Evolutionary conservation across 139 green algal genomes (phyloP).

Genomic region (Choricystis sp.): DNA sequence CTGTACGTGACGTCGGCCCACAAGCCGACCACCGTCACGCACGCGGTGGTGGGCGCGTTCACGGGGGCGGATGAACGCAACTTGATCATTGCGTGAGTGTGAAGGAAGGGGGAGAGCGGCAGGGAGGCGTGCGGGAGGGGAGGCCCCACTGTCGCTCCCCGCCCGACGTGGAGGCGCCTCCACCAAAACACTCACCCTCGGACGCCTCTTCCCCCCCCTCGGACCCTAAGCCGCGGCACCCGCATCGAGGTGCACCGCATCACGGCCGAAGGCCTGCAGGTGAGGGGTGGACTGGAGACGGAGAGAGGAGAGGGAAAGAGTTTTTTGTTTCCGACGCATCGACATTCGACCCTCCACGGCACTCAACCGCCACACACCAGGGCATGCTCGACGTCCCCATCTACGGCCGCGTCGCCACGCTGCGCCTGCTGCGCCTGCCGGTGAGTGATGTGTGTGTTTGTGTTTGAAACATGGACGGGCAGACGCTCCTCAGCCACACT

Average conservation of each 20-base stretch:
- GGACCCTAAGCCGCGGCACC: conserved; percentile 51
- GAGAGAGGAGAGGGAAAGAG: not conserved
- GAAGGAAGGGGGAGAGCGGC: not conserved
- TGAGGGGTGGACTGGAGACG: conserved; percentile 11
- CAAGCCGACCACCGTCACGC: conserved; percentile 74
- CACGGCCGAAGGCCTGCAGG: conserved; percentile 66
- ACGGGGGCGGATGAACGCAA: conserved; percentile 64
- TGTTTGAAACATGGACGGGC: not conserved
- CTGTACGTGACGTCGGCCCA: conserved; percentile 74
- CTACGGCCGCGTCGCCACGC: conserved; percentile 69
- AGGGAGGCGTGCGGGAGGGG: not conserved
- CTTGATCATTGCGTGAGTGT: conserved; percentile 70
- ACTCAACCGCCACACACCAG: conserved; percentile 18
- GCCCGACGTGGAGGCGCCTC: not conserved
- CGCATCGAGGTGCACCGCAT: conserved; percentile 78
- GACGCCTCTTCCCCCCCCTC: not conserved
- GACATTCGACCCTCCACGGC: not conserved
- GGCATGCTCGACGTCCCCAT: conserved; percentile 75
- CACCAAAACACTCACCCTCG: not conserved
- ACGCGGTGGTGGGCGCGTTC: conserved; percentile 72
- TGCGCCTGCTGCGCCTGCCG: conserved; percentile 71
- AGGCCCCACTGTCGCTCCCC: not conserved
- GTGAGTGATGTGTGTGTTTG: conserved; percentile 17
- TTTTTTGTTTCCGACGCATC: conserved; percentile 1
- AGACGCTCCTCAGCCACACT: not conserved